Evolutionary conservation across 129 eudicot species (phyloP).

Genomic region (Deinandra increscens): DNA sequence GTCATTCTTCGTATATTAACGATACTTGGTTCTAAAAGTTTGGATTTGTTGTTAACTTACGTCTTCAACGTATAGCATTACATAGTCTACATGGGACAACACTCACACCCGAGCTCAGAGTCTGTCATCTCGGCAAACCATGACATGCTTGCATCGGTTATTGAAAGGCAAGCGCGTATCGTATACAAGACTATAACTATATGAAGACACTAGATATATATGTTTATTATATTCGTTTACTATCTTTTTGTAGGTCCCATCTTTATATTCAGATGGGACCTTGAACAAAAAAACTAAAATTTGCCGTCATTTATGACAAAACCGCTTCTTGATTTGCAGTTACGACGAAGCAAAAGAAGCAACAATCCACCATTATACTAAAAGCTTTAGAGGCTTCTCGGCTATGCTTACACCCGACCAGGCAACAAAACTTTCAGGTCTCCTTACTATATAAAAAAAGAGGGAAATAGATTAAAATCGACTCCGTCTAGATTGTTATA

Average conservation of each 20-base stretch:
- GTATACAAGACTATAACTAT: not conserved
- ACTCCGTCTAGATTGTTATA: too few relatives aligned
- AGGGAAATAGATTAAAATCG: too few relatives aligned
- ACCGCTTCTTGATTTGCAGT: slow-evolving; percentile 26
- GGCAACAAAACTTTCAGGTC: slow-evolving; percentile 51
- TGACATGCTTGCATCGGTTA: slow-evolving; percentile 42
- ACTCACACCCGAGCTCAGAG: slow-evolving; percentile 45
- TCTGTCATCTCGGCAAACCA: slow-evolving; percentile 52
- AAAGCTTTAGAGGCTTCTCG: slow-evolving; percentile 73
- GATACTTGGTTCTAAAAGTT: not conserved
- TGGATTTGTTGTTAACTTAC: not conserved
- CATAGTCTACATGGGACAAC: slow-evolving; percentile 69
- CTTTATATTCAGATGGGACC: not conserved
- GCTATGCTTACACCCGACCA: slow-evolving; percentile 67
- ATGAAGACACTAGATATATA: not conserved
- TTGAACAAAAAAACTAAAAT: not conserved
- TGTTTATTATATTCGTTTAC: not conserved
- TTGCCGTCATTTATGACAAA: not conserved
- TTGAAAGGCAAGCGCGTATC: slow-evolving; percentile 39
- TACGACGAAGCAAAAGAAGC: slow-evolving; percentile 51
- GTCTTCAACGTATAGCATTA: slow-evolving; percentile 41
- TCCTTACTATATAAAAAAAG: not conserved
- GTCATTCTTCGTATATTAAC: too few relatives aligned
- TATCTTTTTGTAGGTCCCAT: not conserved
- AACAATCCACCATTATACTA: slow-evolving; percentile 57